phyloP scores from a whole-genome alignment of 106 monocot species.

The Phalaenopsis equestris region DNA sequence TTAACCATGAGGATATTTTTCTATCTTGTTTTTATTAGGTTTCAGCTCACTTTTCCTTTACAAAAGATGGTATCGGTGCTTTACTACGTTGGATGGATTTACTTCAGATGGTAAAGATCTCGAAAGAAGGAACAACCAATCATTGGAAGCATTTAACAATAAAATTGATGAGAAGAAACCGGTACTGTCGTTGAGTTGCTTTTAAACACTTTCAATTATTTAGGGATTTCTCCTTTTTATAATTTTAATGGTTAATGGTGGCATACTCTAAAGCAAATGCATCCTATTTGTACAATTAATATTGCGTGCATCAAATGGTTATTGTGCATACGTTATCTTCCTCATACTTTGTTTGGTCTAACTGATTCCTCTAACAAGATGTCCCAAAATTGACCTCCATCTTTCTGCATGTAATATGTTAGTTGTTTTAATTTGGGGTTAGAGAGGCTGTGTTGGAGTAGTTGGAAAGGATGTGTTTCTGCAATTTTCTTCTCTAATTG shows the following conservation, averaged over 20 bases:
- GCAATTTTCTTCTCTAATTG: background rate
- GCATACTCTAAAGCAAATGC: background rate
- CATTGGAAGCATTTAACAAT: conserved; percentile 47
- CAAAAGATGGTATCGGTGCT: conserved; percentile 89
- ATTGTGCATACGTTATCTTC: background rate
- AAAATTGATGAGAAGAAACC: conserved; percentile 64
- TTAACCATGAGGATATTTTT: background rate
- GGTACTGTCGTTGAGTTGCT: conserved; percentile 20
- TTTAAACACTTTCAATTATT: background rate
- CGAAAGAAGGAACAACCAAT: conserved; percentile 55
- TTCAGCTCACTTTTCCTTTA: conserved; percentile 79
- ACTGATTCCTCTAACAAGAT: background rate
- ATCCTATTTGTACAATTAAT: background rate
- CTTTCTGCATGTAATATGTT: background rate
- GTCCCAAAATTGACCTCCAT: background rate
- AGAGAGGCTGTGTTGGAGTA: background rate
- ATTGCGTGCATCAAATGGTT: background rate
- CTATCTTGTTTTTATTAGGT: conserved; percentile 42
- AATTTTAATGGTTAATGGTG: background rate
- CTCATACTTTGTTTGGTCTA: background rate
- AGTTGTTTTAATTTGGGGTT: background rate
- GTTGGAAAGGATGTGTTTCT: background rate
- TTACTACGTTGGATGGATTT: conserved; percentile 61
- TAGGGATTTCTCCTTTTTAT: background rate
- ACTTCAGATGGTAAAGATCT: conserved; percentile 40